These are phyloP conservation scores for Yarrowia bubula DNA, from an alignment of 805 yeast species.

Conservation along the genomic window DNA sequence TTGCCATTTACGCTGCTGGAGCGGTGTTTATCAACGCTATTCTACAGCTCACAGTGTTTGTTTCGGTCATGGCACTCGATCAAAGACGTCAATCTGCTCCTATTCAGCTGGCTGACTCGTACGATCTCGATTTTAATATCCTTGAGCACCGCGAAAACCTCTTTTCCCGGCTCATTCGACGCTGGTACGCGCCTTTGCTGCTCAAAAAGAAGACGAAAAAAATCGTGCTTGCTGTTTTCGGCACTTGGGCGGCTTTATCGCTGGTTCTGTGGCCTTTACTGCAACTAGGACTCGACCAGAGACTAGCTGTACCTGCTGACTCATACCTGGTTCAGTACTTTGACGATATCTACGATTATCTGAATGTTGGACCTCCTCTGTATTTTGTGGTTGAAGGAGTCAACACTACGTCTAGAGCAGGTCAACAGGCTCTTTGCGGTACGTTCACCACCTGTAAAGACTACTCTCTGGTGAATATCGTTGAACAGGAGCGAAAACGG, in stretches of 20 bases:
- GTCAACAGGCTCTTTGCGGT: constrained; percentile 81
- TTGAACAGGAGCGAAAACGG: constrained; percentile 81
- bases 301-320: constrained; percentile 78
- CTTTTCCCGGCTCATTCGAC: constrained; percentile 46
- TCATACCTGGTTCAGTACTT: constrained; percentile 83
- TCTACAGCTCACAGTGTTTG: constrained; percentile 78
- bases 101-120: constrained; percentile 41
- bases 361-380: constrained; percentile 89
- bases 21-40: constrained; percentile 75
- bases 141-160: constrained; percentile 35
- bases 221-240: constrained; percentile 53
- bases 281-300: constrained; percentile 81
- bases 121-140: constrained; percentile 11
- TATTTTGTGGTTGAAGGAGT: constrained; percentile 75
- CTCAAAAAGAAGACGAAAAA: constrained; percentile 49
- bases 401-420: constrained; percentile 57
- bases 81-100: constrained; percentile 45
- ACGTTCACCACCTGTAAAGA: constrained; percentile 81
- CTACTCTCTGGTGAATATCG: constrained; percentile 70
- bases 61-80: constrained; percentile 67
- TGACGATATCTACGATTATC: constrained; percentile 65
- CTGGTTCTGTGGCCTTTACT: constrained; percentile 66
- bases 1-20: constrained; percentile 86
- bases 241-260: constrained; percentile 65
- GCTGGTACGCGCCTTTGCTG: constrained; percentile 59